Evolutionary conservation across 2,329 filamentous ascomycete species (phyloP).

Genomic region (Knufia fluminis): DNA sequence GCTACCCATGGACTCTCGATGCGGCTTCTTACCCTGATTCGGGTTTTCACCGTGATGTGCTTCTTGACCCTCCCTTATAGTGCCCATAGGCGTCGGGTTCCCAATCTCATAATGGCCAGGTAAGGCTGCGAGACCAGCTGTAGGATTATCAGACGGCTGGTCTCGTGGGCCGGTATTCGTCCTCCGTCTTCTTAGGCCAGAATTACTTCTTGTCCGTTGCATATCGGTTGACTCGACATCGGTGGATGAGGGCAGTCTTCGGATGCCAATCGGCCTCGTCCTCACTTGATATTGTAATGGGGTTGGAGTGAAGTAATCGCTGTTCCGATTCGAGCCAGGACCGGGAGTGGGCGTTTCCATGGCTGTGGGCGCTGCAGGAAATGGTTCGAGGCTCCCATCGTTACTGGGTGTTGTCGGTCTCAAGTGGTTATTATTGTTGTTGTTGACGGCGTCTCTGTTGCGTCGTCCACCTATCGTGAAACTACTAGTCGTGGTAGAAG

Average conservation of each 20-base stretch:
- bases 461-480: constrained; percentile 4
- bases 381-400: neutral
- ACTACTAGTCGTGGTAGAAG: neutral
- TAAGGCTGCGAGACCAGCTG: constrained; percentile 1
- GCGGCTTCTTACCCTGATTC: neutral
- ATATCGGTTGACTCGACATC: constrained; percentile 11
- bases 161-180: constrained; percentile 8
- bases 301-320: constrained; percentile 1
- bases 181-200: constrained; percentile 16
- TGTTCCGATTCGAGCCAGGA: neutral
- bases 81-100: constrained; percentile 10
- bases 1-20: neutral
- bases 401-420: constrained; percentile 10
- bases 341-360: neutral
- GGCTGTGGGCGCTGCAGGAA: neutral
- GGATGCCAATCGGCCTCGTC: constrained; percentile 19
- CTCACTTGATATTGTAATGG: constrained; percentile 6
- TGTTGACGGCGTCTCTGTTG: neutral
- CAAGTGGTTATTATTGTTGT: neutral
- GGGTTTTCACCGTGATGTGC: neutral
- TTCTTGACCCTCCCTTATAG: constrained; percentile 12
- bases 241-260: constrained; percentile 15
- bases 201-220: constrained; percentile 14
- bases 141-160: constrained; percentile 12
- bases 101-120: constrained; percentile 9